phyloP scores from a whole-genome alignment of 2,329 filamentous ascomycete genomes.

The Claviceps maximensis region DNA sequence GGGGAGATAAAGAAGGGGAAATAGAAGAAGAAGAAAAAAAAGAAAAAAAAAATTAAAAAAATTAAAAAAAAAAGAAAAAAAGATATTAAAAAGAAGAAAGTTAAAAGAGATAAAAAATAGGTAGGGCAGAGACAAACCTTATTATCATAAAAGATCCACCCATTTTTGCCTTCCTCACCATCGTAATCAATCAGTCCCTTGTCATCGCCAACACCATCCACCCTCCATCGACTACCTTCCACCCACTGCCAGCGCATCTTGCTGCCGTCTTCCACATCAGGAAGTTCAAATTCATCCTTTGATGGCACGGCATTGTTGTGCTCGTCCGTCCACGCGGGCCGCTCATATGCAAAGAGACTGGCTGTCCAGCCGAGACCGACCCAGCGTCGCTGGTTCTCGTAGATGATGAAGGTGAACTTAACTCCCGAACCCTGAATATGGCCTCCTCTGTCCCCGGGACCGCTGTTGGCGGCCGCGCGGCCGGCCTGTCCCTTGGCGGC shows the following conservation, averaged over 20 bases:
- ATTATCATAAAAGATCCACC: conserved; percentile 97
- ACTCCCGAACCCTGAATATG: conserved; percentile 56
- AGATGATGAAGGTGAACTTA: conserved; percentile 91
- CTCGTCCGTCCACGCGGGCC: conserved; percentile 89
- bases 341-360: conserved; percentile 80
- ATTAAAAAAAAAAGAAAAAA: neutral
- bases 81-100: neutral
- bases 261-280: conserved; percentile 46
- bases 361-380: conserved; percentile 90
- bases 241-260: conserved; percentile 62
- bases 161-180: conserved; percentile 49
- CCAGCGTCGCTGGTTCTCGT: conserved; percentile 94
- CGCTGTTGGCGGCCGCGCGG: conserved; percentile 9
- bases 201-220: conserved; percentile 58
- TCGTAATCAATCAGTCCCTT: conserved; percentile 34
- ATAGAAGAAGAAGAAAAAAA: neutral
- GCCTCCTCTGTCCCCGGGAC: conserved; percentile 17
- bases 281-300: conserved; percentile 55
- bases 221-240: conserved; percentile 69
- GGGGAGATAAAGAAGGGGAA: too few relatives aligned
- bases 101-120: too few relatives aligned
- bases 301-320: conserved; percentile 70
- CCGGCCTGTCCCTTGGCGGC: conserved; percentile 11
- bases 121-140: conserved; percentile 51
- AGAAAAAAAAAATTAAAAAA: neutral